Evolutionary conservation across 2,329 filamentous ascomycete species (phyloP), one percentile per base, ranked within the genome.

Genomic region (Diaporthe caulivora): DNA sequence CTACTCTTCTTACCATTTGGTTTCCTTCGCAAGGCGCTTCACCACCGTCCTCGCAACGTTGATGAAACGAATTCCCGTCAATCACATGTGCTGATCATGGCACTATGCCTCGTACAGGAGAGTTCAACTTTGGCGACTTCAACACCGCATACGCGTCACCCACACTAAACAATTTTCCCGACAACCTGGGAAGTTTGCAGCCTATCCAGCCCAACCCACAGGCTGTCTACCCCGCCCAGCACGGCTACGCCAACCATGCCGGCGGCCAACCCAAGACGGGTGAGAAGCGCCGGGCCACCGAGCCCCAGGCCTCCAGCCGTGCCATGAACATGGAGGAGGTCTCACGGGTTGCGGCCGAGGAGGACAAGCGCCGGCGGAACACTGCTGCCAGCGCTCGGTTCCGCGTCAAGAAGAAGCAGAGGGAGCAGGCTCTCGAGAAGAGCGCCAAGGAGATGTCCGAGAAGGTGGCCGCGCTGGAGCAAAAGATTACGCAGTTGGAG

Each of bases 331-430:
- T 93, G 64, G 93, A 95, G 82, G 93, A 95, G 76, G 87, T 90
- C 51, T 92, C 92, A 17, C 92, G 93, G 51, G 77, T 91, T 8
- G 93, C 93, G 17, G 94, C 94, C 29, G 95, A 97, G 82, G 95
- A 97, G 83, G 95, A 97, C 82, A 97, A 97, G 86, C 92, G 95
- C 65, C 91, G 94, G 74, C 92, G 95, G 76, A 97, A 97, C 85
- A 97, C 95, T 2, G 95, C 95, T 42, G 95, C 95, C 71, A 95
- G 92, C 77, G 95, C 95, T 24, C 93, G 95, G 65, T 97, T 97
- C 88, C 93, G 95, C 74, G 91, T 97, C 81, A 97, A 97, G 91
- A 97, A 97, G 92, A 97, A 97, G 90, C 94, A 97, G 85, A 92
- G 95, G 67, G 95, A 97, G 86, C 93, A 95, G 83, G 93, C 94